Base-by-base conservation (phyloP, 2,329 filamentous ascomycete species). In the Claviceps quebecensis region DNA sequence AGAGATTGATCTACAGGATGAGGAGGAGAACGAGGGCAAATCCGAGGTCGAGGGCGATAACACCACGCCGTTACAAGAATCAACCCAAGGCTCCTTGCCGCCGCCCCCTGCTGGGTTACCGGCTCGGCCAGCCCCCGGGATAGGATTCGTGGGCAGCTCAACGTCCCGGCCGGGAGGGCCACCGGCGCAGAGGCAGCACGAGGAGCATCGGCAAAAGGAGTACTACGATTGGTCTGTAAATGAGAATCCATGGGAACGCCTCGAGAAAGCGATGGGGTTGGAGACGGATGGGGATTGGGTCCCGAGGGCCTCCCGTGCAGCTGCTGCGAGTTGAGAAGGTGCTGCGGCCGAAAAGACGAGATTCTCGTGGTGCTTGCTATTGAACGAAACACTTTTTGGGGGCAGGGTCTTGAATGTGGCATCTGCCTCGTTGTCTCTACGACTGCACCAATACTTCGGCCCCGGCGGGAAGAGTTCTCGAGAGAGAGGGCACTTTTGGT, bases 161-260 rank as follows among this genome's bases (percentile, higher is more conserved):
- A 45, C 54, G 26, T 49, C 49, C 14, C 14, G n/a, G 34, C 29
- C 14, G 23, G 14, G 4, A 6, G 29, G 29, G 29, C 29, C 9
- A 5, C 41, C 36, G 44, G 19, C 36, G 13, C 34, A 50, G 16
- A 44, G 19, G 40, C 43, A 36, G 38, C 48, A 8, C 39, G 23
- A 47, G 9, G 39, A 48, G 39, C 47, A 16, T 14, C 51, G 53
- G 53, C 49, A 83, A 65, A 68, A 74, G 40, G 80, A 73, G 38
- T 87, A 86, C 63, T 89, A 87, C 63, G 77, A 86, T 53, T 76
- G 78, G 0, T 75, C 72, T 53, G 86, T 83, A 55, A 79, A 87
- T 58, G 74, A 82, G 61, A 87, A 90, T 61, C 86, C 86, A 0
- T 90, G 86, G 86, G 76, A 73, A 48, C 64, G 61, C 8, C 65